Evolutionary conservation across 805 yeast species (phyloP), one percentile per base, ranked within the genome.

Genomic region (Nakazawaea anatomiae): DNA sequence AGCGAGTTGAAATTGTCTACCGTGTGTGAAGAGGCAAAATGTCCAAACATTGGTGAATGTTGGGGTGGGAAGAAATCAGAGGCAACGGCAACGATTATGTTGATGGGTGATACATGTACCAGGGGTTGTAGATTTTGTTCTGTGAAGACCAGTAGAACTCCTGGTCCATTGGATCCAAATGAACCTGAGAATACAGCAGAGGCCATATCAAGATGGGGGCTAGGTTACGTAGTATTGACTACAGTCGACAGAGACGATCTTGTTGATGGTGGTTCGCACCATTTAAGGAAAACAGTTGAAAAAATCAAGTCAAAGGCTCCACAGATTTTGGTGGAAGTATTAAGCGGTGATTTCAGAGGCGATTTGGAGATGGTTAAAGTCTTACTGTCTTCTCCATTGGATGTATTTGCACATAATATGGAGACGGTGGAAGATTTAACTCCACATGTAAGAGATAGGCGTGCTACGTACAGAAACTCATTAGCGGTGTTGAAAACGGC

Each of bases 41-140:
- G 99, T 70, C 99, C 99, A n/a, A 94, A 94, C 66, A 94, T 94
- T 55, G 97, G 98, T 48, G 99, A 94, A 67, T 94, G 99, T 69
- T 94, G 99, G 99, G 98, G 99, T 51, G 99, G 99, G 32, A 81
- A 84, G 60, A 85, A 91, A 66, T 81, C 92, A 6, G 92, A 89
- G 56, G 97, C 99, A 4, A 89, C 97, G 6, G 96, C 96, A 5
- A 94, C 99, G 1, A 94, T 94, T 59, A 94, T 94, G 99, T 74
- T 94, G 52, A 77, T 94, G 79, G 99, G 99, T 55, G 99, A 94
- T 61, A 94, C 99, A 0, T 94, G 99, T 70, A 94, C 99, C 1
- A 79, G 99, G 70, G 99, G 99, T n/a, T 94, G 99, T 66, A 77
- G 99, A 56, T 94, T 94, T 70, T 94, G 99, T 67, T 88, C 96